A percentile compares a stretch with the other conserved stretches of the same genome.
phyloP scores from a whole-genome alignment of 129 eudicot species.

The Helichrysum umbraculigerum region DNA sequence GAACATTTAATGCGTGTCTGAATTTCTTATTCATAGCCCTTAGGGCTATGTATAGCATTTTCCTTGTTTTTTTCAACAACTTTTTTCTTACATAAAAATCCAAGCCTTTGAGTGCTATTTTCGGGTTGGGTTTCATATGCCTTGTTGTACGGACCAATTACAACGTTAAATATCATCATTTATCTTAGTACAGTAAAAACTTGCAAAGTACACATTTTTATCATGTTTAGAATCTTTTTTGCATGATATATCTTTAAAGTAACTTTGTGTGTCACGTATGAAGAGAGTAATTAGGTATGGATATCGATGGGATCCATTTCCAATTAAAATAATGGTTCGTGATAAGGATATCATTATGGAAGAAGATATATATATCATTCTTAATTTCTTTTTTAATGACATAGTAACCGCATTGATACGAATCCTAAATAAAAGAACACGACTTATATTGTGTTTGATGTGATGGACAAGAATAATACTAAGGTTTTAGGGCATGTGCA shows the following conservation, averaged over 20 bases:
- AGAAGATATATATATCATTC: constrained; percentile 12
- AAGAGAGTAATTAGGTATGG: background rate
- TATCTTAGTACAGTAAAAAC: background rate
- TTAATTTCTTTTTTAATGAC: too few species aligned
- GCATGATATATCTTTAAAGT: background rate
- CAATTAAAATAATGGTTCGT: background rate
- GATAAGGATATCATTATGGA: background rate
- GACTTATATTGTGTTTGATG: too few species aligned
- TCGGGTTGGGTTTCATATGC: background rate
- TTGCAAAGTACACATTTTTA: background rate
- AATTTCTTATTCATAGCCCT: too few species aligned
- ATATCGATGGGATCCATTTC: background rate
- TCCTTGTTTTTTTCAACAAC: constrained; percentile 11
- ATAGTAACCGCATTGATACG: too few species aligned
- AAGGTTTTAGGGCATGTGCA: too few species aligned
- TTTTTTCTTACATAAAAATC: constrained; percentile 15
- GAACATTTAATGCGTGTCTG: too few species aligned
- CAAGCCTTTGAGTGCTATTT: constrained; percentile 8
- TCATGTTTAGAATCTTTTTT: constrained; percentile 2
- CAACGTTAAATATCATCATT: background rate
- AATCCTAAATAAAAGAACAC: too few species aligned
- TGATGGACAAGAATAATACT: too few species aligned
- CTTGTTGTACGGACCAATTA: background rate
- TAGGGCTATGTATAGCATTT: too few species aligned
- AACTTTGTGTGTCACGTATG: background rate